These are phyloP conservation scores for Sungouiozyma intestinalis DNA, from an alignment of 805 yeast species.

Conservation along the genomic window DNA sequence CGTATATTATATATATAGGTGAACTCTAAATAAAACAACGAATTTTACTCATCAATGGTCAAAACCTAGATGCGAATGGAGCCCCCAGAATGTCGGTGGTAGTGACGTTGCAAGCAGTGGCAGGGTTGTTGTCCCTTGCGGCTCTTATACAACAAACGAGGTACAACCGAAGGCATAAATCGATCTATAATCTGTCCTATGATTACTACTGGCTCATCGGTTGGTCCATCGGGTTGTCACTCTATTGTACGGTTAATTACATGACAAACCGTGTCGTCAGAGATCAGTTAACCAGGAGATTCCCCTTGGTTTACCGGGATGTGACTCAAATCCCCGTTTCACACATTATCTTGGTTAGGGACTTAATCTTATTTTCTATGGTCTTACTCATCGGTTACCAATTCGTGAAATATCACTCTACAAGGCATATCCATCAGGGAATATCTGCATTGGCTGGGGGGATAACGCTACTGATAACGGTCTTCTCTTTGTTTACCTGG, in stretches of 20 bases:
- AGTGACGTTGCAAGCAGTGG: slow-evolving; percentile 1
- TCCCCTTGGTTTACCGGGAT: slow-evolving; percentile 26
- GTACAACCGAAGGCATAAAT: slow-evolving; percentile 21
- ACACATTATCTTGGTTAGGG: slow-evolving; percentile 9
- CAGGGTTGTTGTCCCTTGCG: slow-evolving; percentile 48
- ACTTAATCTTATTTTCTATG: slow-evolving; percentile 8
- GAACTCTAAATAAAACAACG: no score
- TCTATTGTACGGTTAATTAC: slow-evolving; percentile 21
- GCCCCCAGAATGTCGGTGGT: slow-evolving; percentile 1
- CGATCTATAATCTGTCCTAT: slow-evolving; percentile 32
- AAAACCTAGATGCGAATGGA: no score
- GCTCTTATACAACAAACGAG: slow-evolving; percentile 18
- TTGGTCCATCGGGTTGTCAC: slow-evolving; percentile 7
- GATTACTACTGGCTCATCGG: slow-evolving; percentile 22
- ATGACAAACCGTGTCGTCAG: slow-evolving; percentile 15
- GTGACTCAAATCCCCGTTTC: slow-evolving; percentile 18
- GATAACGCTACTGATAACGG: slow-evolving; percentile 2
- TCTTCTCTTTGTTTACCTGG: slow-evolving; percentile 4
- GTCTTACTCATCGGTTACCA: slow-evolving; percentile 21
- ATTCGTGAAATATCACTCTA: slow-evolving; percentile 18
- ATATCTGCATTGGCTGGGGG: slow-evolving; percentile 19
- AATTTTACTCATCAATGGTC: no score
- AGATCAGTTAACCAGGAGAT: slow-evolving; percentile 25
- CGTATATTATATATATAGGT: slow-evolving; percentile 1
- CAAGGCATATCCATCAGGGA: slow-evolving; percentile 32